phyloP scores from a whole-genome alignment of 148 eudicot species.

The Fagopyrum esculentum region DNA sequence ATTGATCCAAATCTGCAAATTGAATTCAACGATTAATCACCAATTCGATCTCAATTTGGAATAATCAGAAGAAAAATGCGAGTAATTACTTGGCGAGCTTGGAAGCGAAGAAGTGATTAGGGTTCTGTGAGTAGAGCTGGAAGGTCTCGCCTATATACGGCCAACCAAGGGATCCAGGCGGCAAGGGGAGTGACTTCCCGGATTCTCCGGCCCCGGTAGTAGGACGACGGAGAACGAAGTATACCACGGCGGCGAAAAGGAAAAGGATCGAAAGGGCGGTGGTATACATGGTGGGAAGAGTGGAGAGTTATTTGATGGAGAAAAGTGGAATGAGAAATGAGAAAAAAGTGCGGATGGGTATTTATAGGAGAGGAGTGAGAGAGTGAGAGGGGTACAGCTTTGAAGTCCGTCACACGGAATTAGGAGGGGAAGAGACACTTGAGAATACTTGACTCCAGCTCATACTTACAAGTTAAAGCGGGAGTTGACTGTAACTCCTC shows the following conservation, averaged over 20 bases:
- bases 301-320: neutral
- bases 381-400: constrained; percentile 1
- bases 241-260: neutral
- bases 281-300: neutral
- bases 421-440: too few species aligned
- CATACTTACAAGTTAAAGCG: neutral
- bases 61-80: neutral
- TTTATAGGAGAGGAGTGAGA: neutral
- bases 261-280: neutral
- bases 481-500: constrained; percentile 3
- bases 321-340: neutral
- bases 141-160: constrained; percentile 90
- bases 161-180: constrained; percentile 90
- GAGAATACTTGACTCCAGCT: constrained; percentile 2
- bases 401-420: neutral
- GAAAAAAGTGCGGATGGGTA: neutral
- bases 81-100: constrained; percentile 52
- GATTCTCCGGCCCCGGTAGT: neutral
- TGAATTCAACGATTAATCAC: too few species aligned
- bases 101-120: constrained; percentile 79
- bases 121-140: constrained; percentile 83
- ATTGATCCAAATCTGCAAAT: constrained; percentile 73
- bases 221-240: neutral
- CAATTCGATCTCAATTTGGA: neutral
- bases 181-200: constrained; percentile 17